Evolutionary conservation across 2,329 filamentous ascomycete species (phyloP).

Genomic region (Sphaerulina vaccinii): DNA sequence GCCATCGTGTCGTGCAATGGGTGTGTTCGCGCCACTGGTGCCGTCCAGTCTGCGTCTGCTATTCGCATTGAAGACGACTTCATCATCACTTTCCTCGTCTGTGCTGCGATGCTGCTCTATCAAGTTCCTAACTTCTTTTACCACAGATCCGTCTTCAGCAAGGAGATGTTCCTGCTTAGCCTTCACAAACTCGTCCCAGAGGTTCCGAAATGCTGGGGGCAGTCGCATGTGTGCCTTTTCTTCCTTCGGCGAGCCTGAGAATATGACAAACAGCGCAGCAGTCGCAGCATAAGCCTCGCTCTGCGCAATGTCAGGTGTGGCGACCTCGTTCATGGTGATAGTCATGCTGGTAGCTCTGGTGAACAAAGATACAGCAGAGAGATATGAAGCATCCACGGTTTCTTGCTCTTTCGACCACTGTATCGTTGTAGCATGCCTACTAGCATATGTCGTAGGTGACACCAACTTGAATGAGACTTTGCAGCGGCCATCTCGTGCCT

Average conservation of each 20-base stretch:
- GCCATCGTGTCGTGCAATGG: conserved; percentile 27
- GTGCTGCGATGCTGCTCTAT: conserved; percentile 57
- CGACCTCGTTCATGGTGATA: conserved; percentile 72
- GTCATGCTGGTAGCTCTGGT: conserved; percentile 51
- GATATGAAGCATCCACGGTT: conserved; percentile 42
- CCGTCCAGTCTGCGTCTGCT: conserved; percentile 54
- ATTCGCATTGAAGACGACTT: conserved; percentile 70
- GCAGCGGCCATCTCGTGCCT: conserved; percentile 70
- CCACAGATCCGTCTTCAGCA: conserved; percentile 63
- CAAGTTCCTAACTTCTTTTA: conserved; percentile 68
- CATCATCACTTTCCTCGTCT: conserved; percentile 48
- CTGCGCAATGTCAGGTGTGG: conserved; percentile 73
- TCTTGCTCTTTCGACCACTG: conserved; percentile 73
- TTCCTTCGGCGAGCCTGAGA: conserved; percentile 74
- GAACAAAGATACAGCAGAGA: conserved; percentile 45
- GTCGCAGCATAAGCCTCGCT: conserved; percentile 87
- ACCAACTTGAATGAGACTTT: conserved; percentile 67
- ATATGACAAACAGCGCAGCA: conserved; percentile 76
- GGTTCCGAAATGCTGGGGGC: conserved; percentile 76
- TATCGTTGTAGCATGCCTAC: conserved; percentile 72
- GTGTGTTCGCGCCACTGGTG: conserved; percentile 36
- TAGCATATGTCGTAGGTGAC: conserved; percentile 72
- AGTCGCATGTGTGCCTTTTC: conserved; percentile 80
- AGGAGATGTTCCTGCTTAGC: conserved; percentile 69
- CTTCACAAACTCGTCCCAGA: conserved; percentile 77